Evolutionary conservation across 352 stramenopile genomes (phyloP), one percentile per base, ranked within the genome.

Genomic region (Pythium scleroteichum): DNA sequence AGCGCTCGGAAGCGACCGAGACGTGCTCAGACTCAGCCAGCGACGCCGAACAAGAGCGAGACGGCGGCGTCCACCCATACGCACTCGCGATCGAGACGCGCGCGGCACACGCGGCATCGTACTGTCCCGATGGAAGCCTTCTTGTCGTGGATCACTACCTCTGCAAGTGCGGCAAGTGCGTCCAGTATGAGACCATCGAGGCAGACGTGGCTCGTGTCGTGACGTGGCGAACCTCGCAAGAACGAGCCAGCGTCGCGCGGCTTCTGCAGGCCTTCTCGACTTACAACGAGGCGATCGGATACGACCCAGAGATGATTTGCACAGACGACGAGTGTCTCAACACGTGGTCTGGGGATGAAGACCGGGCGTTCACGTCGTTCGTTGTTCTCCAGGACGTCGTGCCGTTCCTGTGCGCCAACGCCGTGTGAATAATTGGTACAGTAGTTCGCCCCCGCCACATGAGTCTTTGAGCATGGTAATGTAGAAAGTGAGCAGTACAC

Each of bases 241-340:
- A 61, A 6, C 26, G 45, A 10, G 22, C 10, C 8, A 83, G 70
- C n/a, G 62, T 86, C 16, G 74, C 45, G 2, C 72, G 78, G 27
- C 51, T 91, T 0, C 55, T 93, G 22, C 81, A 88, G 47, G 79
- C 82, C 0, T 91, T 82, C 62, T 86, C 79, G 9, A 90, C 79
- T 0, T 90, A 88, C 64, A 90, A 88, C 56, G 81, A 91, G 65
- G 68, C 68, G 9, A 58, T 82, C 29, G 73, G 78, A 4, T 91
- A 87, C 64, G 35, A 69, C 20, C 17, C 38, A 27, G 67, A 77
- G 14, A 90, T 90, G 81, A 77, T 93, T 42, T 52, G 53, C 10
- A 64, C 69, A 3, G 81, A 77, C 1, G 63, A 73, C 24, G 84
- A 87, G 65, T 93, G 84, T 40, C 55, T 90, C 0, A 64, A 58